phyloP scores from a whole-genome alignment of 805 yeast species.

The Saccharomycopsis guyanensis region DNA sequence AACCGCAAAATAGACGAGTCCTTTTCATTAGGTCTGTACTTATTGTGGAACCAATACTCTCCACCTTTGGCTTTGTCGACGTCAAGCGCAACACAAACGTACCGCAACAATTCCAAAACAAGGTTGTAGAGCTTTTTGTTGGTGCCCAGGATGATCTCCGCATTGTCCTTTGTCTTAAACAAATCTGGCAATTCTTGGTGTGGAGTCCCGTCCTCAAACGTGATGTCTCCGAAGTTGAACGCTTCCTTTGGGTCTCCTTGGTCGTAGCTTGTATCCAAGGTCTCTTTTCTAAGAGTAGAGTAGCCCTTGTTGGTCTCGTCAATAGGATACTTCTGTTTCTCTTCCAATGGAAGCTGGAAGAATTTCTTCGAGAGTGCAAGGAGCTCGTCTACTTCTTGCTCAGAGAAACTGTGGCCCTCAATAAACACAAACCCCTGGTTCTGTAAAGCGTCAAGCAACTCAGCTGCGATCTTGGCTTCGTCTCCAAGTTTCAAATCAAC shows the following conservation, averaged over 20 bases:
- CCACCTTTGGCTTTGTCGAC: slow-evolving; percentile 49
- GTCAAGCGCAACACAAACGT: slow-evolving; percentile 55
- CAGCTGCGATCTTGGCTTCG: slow-evolving; percentile 37
- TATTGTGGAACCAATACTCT: slow-evolving; percentile 52
- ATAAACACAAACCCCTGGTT: slow-evolving; percentile 58
- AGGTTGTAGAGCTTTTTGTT: slow-evolving; percentile 41
- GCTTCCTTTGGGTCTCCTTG: slow-evolving; percentile 57
- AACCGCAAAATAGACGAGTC: slow-evolving; percentile 66
- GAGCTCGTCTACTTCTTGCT: slow-evolving; percentile 42
- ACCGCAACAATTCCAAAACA: slow-evolving; percentile 41
- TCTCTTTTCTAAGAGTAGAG: slow-evolving; percentile 48
- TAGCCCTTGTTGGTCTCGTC: slow-evolving; percentile 55
- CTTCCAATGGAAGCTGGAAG: slow-evolving; percentile 43
- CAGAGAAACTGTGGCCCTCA: slow-evolving; percentile 59
- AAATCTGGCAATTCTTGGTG: slow-evolving; percentile 40
- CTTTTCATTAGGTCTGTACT: slow-evolving; percentile 43
- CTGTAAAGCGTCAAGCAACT: slow-evolving; percentile 51
- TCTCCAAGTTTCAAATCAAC: slow-evolving; percentile 47
- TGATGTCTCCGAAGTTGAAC: slow-evolving; percentile 54
- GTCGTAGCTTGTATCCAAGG: slow-evolving; percentile 25
- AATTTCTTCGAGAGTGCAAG: slow-evolving; percentile 44
- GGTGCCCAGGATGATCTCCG: slow-evolving; percentile 33
- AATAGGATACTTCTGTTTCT: slow-evolving; percentile 44
- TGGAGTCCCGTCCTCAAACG: slow-evolving; percentile 41
- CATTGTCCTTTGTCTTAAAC: slow-evolving; percentile 38